A percentile compares a stretch with the other conserved stretches of the same genome.
Evolutionary conservation across 306 rosid genomes (phyloP).

Genomic region (Oemleria cerasiformis): DNA sequence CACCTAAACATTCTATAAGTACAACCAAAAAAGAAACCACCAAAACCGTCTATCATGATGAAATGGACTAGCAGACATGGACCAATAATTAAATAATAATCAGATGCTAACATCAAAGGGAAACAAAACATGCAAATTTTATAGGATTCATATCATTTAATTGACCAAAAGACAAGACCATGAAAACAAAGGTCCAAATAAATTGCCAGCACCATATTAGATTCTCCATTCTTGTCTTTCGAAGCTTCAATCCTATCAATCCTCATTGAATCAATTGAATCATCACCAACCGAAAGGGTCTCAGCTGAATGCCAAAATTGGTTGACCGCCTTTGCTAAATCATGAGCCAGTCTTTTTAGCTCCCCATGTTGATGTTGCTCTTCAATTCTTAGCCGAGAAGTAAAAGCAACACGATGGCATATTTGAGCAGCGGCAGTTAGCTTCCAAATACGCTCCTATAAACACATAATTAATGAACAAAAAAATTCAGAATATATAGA

Average conservation of each 20-base stretch:
- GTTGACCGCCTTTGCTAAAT: constrained; percentile 83
- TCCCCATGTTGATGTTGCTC: constrained; percentile 45
- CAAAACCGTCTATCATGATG: not conserved
- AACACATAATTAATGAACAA: constrained; percentile 13
- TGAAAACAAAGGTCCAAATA: constrained; percentile 17
- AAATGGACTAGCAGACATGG: not conserved
- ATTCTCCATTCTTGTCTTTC: constrained; percentile 35
- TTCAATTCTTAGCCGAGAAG: constrained; percentile 67
- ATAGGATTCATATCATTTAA: constrained; percentile 12
- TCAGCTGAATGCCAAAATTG: constrained; percentile 93
- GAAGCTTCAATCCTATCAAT: constrained; percentile 40
- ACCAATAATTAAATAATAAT: not conserved
- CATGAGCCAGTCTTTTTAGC: constrained; percentile 64
- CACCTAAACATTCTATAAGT: not conserved
- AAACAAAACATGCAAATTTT: constrained; percentile 4
- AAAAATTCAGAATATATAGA: not conserved
- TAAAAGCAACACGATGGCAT: constrained; percentile 58
- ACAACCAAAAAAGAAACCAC: not conserved
- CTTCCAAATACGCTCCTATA: constrained; percentile 98
- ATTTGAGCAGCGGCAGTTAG: constrained; percentile 78
- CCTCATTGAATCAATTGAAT: constrained; percentile 31
- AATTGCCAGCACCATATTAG: constrained; percentile 40
- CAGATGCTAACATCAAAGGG: not conserved
- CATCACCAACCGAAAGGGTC: constrained; percentile 42
- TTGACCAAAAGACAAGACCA: constrained; percentile 22